These are phyloP conservation scores for Emericellopsis cladophorae DNA, from an alignment of 2,329 filamentous ascomycete genomes.

Conservation along the genomic window DNA sequence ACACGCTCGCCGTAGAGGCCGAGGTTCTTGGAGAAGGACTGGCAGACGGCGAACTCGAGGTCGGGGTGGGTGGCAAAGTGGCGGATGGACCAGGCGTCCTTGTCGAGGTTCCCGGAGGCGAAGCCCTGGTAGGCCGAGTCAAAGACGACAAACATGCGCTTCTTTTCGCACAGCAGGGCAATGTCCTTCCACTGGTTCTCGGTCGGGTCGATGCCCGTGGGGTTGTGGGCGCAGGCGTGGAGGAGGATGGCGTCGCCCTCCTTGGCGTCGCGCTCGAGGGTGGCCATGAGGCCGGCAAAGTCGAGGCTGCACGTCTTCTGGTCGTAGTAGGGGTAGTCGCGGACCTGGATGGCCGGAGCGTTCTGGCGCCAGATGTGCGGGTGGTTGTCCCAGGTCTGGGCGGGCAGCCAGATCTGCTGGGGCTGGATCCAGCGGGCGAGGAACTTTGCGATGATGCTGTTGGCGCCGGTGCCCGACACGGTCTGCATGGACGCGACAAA, in stretches of 20 bases:
- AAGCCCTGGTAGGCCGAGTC: conserved; percentile 25
- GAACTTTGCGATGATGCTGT: conserved; percentile 15
- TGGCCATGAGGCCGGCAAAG: conserved; percentile 14
- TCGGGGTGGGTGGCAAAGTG: conserved; percentile 8
- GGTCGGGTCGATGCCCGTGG: conserved; percentile 20
- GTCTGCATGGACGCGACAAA: conserved; percentile 17
- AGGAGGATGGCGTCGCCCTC: conserved; percentile 19
- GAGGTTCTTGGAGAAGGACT: conserved; percentile 24
- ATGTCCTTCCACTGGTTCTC: conserved; percentile 18
- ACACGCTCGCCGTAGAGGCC: conserved; percentile 22
- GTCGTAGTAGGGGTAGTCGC: conserved; percentile 18
- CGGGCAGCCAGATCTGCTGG: conserved; percentile 14
- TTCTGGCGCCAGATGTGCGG: conserved; percentile 14
- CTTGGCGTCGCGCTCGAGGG: conserved; percentile 10
- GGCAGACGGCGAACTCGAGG: conserved; percentile 9
- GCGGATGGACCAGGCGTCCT: conserved; percentile 20
- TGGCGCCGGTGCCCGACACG: conserved; percentile 21
- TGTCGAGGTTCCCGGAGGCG: conserved; percentile 16
- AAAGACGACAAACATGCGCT: conserved; percentile 19
- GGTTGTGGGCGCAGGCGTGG: conserved; percentile 25
- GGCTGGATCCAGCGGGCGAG: conserved; percentile 9
- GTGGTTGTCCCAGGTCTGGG: conserved; percentile 36
- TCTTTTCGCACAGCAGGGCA: conserved; percentile 14
- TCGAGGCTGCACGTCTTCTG: conserved; percentile 10
- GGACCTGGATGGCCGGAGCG: conserved; percentile 7